Evolutionary conservation across 2,329 filamentous ascomycete genomes (phyloP).

Genomic region (Trichoderma asperellum): DNA sequence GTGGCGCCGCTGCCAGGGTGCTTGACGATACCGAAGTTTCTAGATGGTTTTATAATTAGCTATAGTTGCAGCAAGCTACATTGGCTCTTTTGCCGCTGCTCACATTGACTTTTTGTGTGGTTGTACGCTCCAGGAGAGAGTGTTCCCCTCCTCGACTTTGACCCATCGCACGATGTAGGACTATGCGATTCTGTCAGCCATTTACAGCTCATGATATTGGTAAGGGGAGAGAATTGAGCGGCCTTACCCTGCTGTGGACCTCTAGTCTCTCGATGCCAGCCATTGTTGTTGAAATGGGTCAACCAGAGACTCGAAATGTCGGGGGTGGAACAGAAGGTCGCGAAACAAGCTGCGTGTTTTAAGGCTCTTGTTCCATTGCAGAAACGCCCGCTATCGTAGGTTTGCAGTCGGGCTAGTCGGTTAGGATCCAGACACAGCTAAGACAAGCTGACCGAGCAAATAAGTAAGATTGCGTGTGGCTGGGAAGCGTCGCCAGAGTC

Average conservation of each 20-base stretch:
- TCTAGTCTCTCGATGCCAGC: slow-evolving; percentile 95
- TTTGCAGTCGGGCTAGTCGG: slow-evolving; percentile 15
- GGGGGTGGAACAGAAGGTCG: slow-evolving; percentile 9
- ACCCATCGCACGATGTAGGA: slow-evolving; percentile 99
- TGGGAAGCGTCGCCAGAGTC: background rate
- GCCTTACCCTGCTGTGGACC: slow-evolving; percentile 88
- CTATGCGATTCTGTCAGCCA: slow-evolving; percentile 54
- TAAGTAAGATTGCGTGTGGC: slow-evolving; percentile 10
- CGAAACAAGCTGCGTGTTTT: slow-evolving; percentile 25
- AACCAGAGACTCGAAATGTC: background rate
- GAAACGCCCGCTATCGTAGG: background rate
- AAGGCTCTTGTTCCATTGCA: slow-evolving; percentile 28
- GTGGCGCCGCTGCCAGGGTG: slow-evolving; percentile 77
- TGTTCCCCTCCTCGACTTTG: slow-evolving; percentile 84
- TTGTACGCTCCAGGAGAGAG: slow-evolving; percentile 96
- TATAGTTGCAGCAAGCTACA: background rate
- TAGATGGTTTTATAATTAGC: slow-evolving; percentile 37
- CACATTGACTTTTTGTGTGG: slow-evolving; percentile 97
- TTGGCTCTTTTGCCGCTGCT: slow-evolving; percentile 1
- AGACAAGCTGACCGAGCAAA: slow-evolving; percentile 16
- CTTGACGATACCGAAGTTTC: slow-evolving; percentile 97
- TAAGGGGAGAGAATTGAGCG: slow-evolving; percentile 1
- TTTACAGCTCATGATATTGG: background rate
- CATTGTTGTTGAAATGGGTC: slow-evolving; percentile 55
- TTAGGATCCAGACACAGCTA: background rate